Evolutionary conservation across 2,329 filamentous ascomycete genomes (phyloP).

Genomic region (Fusarium drepaniforme): DNA sequence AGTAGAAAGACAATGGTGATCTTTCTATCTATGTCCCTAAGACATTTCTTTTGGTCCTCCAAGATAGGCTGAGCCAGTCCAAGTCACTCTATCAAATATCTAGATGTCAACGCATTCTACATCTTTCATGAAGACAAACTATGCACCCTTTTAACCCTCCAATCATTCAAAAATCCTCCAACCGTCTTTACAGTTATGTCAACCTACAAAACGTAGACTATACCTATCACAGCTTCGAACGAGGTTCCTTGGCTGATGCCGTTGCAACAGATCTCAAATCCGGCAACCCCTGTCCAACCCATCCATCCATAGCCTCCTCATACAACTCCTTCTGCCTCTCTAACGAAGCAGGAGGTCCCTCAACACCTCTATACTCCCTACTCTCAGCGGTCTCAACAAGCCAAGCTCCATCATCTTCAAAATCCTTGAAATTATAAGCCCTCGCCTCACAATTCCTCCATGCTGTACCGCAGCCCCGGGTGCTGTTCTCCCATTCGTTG

Average conservation of each 20-base stretch:
- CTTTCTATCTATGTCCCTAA: neutral
- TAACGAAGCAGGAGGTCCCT: constrained; percentile 11
- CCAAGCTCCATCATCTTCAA: constrained; percentile 30
- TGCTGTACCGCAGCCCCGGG: constrained; percentile 13
- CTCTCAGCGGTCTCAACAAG: constrained; percentile 30
- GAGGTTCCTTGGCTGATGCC: constrained; percentile 11
- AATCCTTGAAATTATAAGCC: constrained; percentile 25
- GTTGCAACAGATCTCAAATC: constrained; percentile 27
- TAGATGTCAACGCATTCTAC: neutral
- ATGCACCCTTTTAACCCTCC: neutral
- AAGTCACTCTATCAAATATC: no score
- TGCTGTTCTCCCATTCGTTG: constrained; percentile 34
- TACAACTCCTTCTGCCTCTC: constrained; percentile 26
- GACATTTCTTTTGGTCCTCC: neutral
- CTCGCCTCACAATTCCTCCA: constrained; percentile 36
- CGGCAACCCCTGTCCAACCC: constrained; percentile 28
- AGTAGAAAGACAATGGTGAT: neutral
- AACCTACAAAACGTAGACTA: rapidly evolving
- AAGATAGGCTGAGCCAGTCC: neutral
- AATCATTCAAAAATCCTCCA: neutral
- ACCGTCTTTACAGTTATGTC: neutral
- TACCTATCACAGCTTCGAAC: constrained; percentile 3
- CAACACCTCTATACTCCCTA: constrained; percentile 14
- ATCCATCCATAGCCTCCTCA: constrained; percentile 28
- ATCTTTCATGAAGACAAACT: neutral